Evolutionary conservation across 495 filamentous ascomycete species (phyloP).

Genomic region (Penicillium tannophilum): DNA sequence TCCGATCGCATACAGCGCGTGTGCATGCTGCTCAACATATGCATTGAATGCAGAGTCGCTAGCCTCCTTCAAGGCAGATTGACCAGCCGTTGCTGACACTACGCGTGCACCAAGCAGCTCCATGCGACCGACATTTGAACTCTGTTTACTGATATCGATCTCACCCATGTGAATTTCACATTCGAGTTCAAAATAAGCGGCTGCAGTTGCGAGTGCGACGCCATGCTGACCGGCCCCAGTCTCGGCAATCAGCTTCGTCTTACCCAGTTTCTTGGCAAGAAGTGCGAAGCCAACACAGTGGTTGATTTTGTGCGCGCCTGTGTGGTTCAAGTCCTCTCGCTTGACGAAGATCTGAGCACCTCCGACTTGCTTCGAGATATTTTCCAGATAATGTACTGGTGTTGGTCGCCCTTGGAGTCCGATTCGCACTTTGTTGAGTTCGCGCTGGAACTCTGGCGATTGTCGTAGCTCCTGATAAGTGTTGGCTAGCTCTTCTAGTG

Average conservation of each 20-base stretch:
- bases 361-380: constrained; percentile 12
- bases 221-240: constrained; percentile 97
- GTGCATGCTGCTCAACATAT: constrained; percentile 83
- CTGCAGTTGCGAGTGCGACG: constrained; percentile 94
- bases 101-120: constrained; percentile 91
- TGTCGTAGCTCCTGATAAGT: constrained; percentile 8
- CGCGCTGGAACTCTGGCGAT: constrained; percentile 12
- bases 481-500: constrained; percentile 18
- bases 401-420: constrained; percentile 25
- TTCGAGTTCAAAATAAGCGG: constrained; percentile 93
- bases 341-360: constrained; percentile 96
- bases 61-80: constrained; percentile 84
- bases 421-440: constrained; percentile 14
- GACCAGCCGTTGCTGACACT: constrained; percentile 83
- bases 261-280: constrained; percentile 77
- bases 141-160: constrained; percentile 90
- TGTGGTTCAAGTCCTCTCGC: constrained; percentile 89
- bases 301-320: constrained; percentile 93
- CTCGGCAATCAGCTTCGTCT: constrained; percentile 93
- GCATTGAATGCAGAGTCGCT: constrained; percentile 91
- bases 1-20: constrained; percentile 96
- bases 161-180: constrained; percentile 97
- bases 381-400: constrained; percentile 17
- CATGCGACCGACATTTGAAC: constrained; percentile 95
- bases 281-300: constrained; percentile 91